A percentile compares a stretch with the other conserved stretches of the same genome.
phyloP scores from a whole-genome alignment of 495 filamentous ascomycete genomes.

The Polyplosphaeria fusca region DNA sequence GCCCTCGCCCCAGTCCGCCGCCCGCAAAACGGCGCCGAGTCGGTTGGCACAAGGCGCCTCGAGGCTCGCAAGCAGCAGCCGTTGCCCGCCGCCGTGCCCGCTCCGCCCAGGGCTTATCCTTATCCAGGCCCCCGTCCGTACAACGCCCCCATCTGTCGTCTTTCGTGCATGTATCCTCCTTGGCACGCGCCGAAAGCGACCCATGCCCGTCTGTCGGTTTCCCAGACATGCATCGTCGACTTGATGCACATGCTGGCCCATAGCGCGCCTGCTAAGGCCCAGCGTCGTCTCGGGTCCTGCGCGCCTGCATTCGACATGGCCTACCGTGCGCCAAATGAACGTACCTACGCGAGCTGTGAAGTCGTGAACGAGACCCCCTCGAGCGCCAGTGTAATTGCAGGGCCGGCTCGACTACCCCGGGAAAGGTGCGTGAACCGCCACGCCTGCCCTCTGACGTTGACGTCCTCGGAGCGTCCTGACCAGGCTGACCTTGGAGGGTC shows the following conservation, averaged over 20 bases:
- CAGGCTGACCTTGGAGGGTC: too few relatives aligned
- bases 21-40: too few relatives aligned
- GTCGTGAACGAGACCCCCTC: constrained; percentile 3
- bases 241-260: constrained; percentile 27
- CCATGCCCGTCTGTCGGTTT: constrained; percentile 21
- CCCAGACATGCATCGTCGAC: constrained; percentile 27
- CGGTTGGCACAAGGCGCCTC: too few relatives aligned
- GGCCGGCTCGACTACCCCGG: not conserved
- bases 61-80: too few relatives aligned
- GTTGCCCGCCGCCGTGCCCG: too few relatives aligned
- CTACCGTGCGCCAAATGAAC: constrained; percentile 10
- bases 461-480: too few relatives aligned
- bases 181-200: constrained; percentile 13
- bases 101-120: constrained; percentile 14
- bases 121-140: constrained; percentile 14
- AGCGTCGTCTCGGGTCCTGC: constrained; percentile 21
- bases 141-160: constrained; percentile 13
- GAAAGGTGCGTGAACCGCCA: not conserved
- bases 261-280: constrained; percentile 17
- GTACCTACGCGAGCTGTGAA: constrained; percentile 12
- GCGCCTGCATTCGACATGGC: constrained; percentile 8
- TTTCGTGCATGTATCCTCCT: constrained; percentile 27
- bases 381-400: not conserved
- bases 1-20: too few relatives aligned
- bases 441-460: too few relatives aligned